Percentiles rank a stretch among this genome's conserved stretches.
Evolutionary conservation across 768 basidiomycete genomes (phyloP).

Genomic region (Xerocomus spinulosus): DNA sequence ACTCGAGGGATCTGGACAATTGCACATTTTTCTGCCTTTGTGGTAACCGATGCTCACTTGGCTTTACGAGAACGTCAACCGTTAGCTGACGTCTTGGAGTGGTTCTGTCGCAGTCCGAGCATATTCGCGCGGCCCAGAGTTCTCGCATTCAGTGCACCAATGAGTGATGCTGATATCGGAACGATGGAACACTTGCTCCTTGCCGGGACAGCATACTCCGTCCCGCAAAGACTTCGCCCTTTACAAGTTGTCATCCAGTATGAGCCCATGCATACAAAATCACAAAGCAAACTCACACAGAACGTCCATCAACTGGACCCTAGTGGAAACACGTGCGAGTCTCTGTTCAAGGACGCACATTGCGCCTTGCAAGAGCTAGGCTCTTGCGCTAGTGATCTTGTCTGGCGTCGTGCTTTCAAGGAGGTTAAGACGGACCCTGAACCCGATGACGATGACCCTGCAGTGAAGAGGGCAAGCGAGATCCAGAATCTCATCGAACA

Average conservation of each 20-base stretch:
- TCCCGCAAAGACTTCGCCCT: constrained; percentile 37
- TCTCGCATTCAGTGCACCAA: constrained; percentile 36
- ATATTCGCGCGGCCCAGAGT: constrained; percentile 39
- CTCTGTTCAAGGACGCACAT: constrained; percentile 45
- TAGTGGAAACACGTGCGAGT: constrained; percentile 34
- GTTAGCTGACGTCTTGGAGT: constrained; percentile 41
- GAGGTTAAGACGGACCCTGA: constrained; percentile 31
- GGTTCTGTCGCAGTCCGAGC: constrained; percentile 40
- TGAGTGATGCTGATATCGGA: constrained; percentile 28
- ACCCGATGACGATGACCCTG: constrained; percentile 33
- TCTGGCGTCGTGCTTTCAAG: constrained; percentile 57
- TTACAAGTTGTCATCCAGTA: constrained; percentile 54
- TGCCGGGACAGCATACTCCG: constrained; percentile 36
- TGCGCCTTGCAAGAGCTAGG: constrained; percentile 53
- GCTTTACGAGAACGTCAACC: constrained; percentile 36
- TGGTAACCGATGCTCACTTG: constrained; percentile 41
- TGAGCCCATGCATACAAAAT: constrained; percentile 32
- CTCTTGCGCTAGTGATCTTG: constrained; percentile 61
- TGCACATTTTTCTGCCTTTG: constrained; percentile 41
- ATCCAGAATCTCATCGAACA: constrained; percentile 46
- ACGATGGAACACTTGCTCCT: constrained; percentile 39
- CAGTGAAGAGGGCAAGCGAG: constrained; percentile 22
- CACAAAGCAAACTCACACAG: constrained; percentile 42
- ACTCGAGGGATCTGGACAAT: constrained; percentile 36
- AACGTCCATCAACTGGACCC: constrained; percentile 45